Evolutionary conservation across 2,329 filamentous ascomycete genomes (phyloP).

Genomic region (Cercospora sp.): DNA sequence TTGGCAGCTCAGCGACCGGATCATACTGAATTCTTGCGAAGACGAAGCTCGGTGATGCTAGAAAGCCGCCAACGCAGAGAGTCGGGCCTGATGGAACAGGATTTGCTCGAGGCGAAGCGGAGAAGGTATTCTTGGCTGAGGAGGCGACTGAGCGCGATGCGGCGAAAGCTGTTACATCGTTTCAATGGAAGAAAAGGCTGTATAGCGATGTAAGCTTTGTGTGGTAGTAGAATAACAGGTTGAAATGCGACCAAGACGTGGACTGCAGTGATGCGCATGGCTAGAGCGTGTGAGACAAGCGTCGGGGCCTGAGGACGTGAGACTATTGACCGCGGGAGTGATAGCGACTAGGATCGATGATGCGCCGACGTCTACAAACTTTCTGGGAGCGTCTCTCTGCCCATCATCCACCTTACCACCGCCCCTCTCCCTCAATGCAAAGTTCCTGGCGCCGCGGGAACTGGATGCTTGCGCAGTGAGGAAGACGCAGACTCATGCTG

Average conservation of each 20-base stretch:
- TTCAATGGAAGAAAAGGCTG: background rate
- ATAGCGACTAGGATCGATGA: conserved; percentile 1
- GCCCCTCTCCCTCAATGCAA: background rate
- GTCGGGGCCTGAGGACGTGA: background rate
- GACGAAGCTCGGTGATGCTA: background rate
- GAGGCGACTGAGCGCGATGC: background rate
- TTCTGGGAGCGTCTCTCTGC: background rate
- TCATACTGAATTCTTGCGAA: conserved; percentile 1
- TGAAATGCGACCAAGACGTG: background rate
- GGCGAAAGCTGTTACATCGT: background rate
- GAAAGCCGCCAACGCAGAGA: background rate
- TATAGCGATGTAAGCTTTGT: background rate
- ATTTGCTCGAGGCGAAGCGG: background rate
- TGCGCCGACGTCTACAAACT: conserved; percentile 6
- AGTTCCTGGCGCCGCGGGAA: background rate
- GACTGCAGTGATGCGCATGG: background rate
- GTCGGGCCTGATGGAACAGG: conserved; percentile 2
- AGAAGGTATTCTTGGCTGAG: background rate
- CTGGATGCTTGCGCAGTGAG: background rate
- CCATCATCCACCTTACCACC: background rate
- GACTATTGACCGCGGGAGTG: conserved; percentile 2
- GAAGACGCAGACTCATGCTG: background rate
- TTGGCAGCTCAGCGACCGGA: background rate
- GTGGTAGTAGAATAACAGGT: background rate
- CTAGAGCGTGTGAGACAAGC: background rate